Evolutionary conservation across 228 moss, liverwort and hornwort genomes (phyloP).

Genomic region (Sphagnum fallax): DNA sequence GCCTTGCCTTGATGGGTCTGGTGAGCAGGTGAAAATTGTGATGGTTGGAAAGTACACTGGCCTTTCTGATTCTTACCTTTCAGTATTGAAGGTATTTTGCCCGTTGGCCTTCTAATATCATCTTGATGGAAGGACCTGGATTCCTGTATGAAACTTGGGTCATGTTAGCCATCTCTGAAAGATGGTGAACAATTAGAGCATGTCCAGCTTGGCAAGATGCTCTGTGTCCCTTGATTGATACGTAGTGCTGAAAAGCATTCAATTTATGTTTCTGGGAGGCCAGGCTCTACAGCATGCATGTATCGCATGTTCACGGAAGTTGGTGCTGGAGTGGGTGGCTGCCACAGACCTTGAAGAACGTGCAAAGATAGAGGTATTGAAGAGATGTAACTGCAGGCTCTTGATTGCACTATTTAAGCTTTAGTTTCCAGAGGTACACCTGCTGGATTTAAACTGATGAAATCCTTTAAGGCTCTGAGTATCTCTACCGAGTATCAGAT

Average conservation of each 20-base stretch:
- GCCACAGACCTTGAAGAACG: slow-evolving; percentile 71
- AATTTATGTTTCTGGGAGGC: neutral
- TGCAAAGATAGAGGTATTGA: slow-evolving; percentile 52
- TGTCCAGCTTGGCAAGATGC: too few species aligned
- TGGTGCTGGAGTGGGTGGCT: slow-evolving; percentile 78
- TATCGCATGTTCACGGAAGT: slow-evolving; percentile 78
- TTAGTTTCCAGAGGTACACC: too few species aligned
- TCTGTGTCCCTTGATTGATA: too few species aligned
- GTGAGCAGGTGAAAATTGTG: slow-evolving; percentile 77
- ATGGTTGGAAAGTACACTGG: slow-evolving; percentile 99
- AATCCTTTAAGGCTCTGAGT: too few species aligned
- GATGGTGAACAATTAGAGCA: too few species aligned
- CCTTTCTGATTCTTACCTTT: slow-evolving; percentile 85
- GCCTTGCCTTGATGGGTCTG: neutral
- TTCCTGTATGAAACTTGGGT: too few species aligned
- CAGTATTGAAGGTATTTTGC: slow-evolving; percentile 66
- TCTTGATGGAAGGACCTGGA: too few species aligned
- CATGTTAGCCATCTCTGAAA: too few species aligned
- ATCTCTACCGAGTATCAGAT: too few species aligned
- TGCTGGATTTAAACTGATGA: too few species aligned
- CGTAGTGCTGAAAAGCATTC: too few species aligned
- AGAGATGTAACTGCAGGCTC: neutral
- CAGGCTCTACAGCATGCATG: slow-evolving; percentile 90
- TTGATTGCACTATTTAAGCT: neutral
- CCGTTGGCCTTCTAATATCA: too few species aligned